Evolutionary conservation across 2,329 filamentous ascomycete species (phyloP), one percentile per base, ranked within the genome.

Genomic region (Berkeleyomyces rouxiae): DNA sequence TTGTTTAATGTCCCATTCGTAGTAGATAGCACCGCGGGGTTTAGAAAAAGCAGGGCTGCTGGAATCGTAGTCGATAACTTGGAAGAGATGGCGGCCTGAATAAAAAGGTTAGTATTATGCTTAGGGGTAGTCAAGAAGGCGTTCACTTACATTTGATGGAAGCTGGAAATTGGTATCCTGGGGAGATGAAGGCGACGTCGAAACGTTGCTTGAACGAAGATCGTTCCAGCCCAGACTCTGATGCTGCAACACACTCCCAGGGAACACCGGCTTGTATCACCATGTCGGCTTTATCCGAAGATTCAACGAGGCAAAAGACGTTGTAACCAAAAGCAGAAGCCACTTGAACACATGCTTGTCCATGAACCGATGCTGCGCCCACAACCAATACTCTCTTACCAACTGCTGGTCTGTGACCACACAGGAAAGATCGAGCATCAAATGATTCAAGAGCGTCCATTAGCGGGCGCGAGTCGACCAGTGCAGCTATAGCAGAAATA

Each of bases 271-370:
- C 70, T 0, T 68, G 23, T 3, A 69, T 61, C 1, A 82, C 67
- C 2, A 73, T 61, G 0, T 68, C 55, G 7, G 71, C 72, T 63
- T 82, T 77, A 0, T 69, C 66, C 0, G 68, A 53, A 0, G 66
- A 58, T 4, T 67, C 64, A 0, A 77, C 73, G 0, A 75, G 79
- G 1, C 71, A 72, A 62, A 76, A 77, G 1, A 82, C 67, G 2
- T 73, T 70, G 7, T 72, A 74, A 0, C 72, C 76, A 5, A 70
- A 65, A 1, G 69, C 63, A 53, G 67, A 69, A 33, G 75, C 75
- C 2, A 80, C 65, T 9, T 72, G 70, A 2, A 80, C 66, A 2
- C 76, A 77, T 7, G 74, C 74, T 44, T 76, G 71, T 1, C 78
- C 78, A 23, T 75, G 70, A 0, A 72, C 70, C 23, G 37, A 36